Percentiles rank a stretch among this genome's conserved stretches.
phyloP scores from a whole-genome alignment of 2,329 filamentous ascomycete genomes.

The Cladobotryum mycophilum region DNA sequence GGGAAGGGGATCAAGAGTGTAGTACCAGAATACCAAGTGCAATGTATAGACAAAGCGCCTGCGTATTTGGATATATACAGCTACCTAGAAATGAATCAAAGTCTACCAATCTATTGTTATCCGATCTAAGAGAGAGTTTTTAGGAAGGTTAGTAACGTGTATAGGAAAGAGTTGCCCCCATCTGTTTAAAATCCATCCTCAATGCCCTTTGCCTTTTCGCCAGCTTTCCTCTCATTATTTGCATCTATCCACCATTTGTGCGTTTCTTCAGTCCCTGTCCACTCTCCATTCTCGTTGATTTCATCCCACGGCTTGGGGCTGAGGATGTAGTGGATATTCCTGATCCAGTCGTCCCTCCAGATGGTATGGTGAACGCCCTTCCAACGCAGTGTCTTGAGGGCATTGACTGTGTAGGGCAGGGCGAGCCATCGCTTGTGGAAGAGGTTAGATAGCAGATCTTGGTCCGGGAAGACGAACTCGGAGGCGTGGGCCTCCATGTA shows the following conservation, averaged over 20 bases:
- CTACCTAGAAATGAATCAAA: not conserved
- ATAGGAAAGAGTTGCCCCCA: too few species aligned
- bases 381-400: slow-evolving; percentile 54
- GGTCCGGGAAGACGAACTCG: slow-evolving; percentile 53
- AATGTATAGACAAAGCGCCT: slow-evolving; percentile 11
- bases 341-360: slow-evolving; percentile 52
- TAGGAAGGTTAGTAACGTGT: too few species aligned
- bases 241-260: slow-evolving; percentile 52
- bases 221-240: slow-evolving; percentile 38
- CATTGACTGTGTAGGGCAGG: slow-evolving; percentile 57
- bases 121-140: too few species aligned
- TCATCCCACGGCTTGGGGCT: slow-evolving; percentile 58
- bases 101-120: too few species aligned
- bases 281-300: slow-evolving; percentile 37
- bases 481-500: slow-evolving; percentile 43
- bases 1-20: too few species aligned
- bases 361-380: slow-evolving; percentile 47
- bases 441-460: slow-evolving; percentile 50
- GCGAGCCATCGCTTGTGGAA: slow-evolving; percentile 51
- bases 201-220: slow-evolving; percentile 36
- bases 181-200: slow-evolving; percentile 9
- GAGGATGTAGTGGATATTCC: slow-evolving; percentile 57
- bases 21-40: slow-evolving; percentile 8
- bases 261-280: slow-evolving; percentile 39
- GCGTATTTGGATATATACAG: slow-evolving; percentile 8